A percentile compares a stretch with the other conserved stretches of the same genome.
Conservation (phyloP, 306 rosid species). For the Prunus padus region DNA sequence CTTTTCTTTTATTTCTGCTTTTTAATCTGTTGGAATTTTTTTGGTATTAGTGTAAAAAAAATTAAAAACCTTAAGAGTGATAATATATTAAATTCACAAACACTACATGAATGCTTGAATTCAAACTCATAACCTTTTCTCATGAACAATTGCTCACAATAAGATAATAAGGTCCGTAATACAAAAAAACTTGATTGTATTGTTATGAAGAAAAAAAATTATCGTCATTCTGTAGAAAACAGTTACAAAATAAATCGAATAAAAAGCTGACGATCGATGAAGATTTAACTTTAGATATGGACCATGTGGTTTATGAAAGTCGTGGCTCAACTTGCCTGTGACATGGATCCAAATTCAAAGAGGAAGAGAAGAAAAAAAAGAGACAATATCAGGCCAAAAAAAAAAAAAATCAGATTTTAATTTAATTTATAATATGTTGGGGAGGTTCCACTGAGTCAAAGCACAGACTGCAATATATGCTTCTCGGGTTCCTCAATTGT, state of each 20-base stretch:
- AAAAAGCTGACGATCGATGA: too few relatives aligned
- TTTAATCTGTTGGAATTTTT: conserved; percentile 6
- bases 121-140: too few relatives aligned
- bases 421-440: neutral
- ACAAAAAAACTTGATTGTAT: too few relatives aligned
- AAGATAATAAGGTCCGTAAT: too few relatives aligned
- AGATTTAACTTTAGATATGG: neutral
- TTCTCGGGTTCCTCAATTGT: conserved; percentile 15
- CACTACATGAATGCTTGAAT: too few relatives aligned
- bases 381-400: neutral
- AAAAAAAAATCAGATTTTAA: neutral
- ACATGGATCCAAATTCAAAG: neutral
- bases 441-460: conserved; percentile 23
- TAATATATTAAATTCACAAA: too few relatives aligned
- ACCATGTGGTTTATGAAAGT: neutral
- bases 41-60: too few relatives aligned
- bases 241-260: too few relatives aligned
- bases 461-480: conserved; percentile 30
- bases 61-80: too few relatives aligned
- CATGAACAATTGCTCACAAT: too few relatives aligned
- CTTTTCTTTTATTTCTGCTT: neutral
- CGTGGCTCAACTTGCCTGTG: neutral
- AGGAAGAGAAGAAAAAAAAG: neutral
- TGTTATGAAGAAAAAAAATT: too few relatives aligned
- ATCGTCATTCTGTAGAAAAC: too few relatives aligned